Base-by-base conservation (phyloP, 306 rosid species). In the Malus sylvestris region DNA sequence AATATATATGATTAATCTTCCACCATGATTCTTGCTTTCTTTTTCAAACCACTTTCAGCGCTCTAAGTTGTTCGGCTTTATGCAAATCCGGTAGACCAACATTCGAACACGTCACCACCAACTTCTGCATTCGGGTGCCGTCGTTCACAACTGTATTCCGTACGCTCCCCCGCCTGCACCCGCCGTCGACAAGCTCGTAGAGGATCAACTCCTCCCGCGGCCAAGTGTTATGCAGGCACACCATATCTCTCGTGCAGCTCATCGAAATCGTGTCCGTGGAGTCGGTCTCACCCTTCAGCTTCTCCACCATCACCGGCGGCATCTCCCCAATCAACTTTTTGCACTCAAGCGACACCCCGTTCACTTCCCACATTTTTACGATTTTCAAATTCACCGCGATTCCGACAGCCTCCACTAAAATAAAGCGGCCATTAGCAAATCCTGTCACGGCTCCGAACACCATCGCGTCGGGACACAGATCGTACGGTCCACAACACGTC, bases 401-500 rank as follows among this genome's bases (percentile, higher is more conserved):
- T 2, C 91, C 93, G 29, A 78, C 12, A 5, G 85, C 38, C 3
- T 92, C 93, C 20, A 79, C 93, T 78, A 87, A 75, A 59, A 88
- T 74, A 83, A 93, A 4, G 10, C 84, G 13, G 14, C 53, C 53
- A 16, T 67, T 70, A 18, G 73, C 32, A 6, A 53, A 67, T 19
- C 89, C 90, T 30, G 85, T 79, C 15, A 72, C 70, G 8, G 78
- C 63, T 42, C 80, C 71, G 8, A 59, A 81, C 0, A 81, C 79
- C 1, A 29, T 65, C 35, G 15, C 78, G 5, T 75, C 77, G 0
- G 87, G 85, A 15, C 83, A 72, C n/a, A 89, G 77, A 76, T 86
- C 53, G 35, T 52, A 93, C 6, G 97, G 89, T 3, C 93, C 97
- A 3, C 68, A 42, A 96, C 98, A 93, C 3, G 20, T 46, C 76